These are phyloP conservation scores for Lactarius psammicola DNA, from an alignment of 768 basidiomycete genomes.

Conservation along the genomic window DNA sequence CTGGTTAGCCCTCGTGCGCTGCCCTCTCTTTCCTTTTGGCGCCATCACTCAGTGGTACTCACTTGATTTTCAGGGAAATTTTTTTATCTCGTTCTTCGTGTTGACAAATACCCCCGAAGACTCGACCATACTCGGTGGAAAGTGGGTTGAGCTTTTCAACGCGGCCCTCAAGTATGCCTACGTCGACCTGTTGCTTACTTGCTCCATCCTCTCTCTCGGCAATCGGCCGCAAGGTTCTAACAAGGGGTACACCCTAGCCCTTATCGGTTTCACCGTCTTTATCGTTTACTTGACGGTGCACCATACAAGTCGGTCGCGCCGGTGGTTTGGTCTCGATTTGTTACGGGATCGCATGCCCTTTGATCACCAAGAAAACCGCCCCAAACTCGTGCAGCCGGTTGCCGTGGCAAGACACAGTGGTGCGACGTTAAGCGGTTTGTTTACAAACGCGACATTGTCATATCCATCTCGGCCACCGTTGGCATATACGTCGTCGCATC, in stretches of 20 bases:
- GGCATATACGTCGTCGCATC: conserved; percentile 86
- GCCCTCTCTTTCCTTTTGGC: background rate
- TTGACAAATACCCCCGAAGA: conserved; percentile 74
- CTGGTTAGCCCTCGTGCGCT: conserved; percentile 78
- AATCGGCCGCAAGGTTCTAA: conserved; percentile 91
- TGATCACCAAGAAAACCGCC: too few species aligned
- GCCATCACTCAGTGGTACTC: background rate
- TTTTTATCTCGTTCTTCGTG: conserved; percentile 85
- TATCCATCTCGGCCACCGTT: conserved; percentile 86
- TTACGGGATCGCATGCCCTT: too few species aligned
- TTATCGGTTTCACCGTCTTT: conserved; percentile 85
- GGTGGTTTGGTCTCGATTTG: conserved; percentile 15
- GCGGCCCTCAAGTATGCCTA: conserved; percentile 82
- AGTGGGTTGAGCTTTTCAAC: conserved; percentile 68
- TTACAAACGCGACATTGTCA: conserved; percentile 80
- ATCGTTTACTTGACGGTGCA: conserved; percentile 93
- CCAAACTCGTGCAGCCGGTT: conserved; percentile 62
- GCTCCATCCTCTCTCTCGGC: conserved; percentile 84
- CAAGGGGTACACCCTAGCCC: conserved; percentile 80
- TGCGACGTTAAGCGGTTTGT: conserved; percentile 56
- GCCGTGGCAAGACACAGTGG: conserved; percentile 44
- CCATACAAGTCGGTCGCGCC: conserved; percentile 12
- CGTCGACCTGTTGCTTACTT: conserved; percentile 80
- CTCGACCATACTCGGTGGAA: conserved; percentile 48
- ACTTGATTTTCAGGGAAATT: conserved; percentile 59